A percentile compares a stretch with the other conserved stretches of the same genome.
Evolutionary conservation across 2,329 filamentous ascomycete species (phyloP).

Genomic region (Fusarium lateritium): DNA sequence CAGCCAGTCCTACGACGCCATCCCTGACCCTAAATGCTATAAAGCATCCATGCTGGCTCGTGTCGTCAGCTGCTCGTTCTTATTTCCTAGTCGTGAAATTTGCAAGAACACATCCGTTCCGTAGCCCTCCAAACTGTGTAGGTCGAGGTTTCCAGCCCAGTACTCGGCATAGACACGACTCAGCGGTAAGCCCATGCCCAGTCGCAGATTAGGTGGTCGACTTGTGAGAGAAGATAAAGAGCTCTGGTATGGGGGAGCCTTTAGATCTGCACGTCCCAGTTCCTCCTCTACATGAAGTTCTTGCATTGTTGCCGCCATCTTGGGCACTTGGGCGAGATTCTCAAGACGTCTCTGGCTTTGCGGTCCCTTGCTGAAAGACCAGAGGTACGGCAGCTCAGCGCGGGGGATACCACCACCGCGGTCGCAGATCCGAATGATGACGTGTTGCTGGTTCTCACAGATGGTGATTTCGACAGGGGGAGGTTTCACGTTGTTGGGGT

Average conservation of each 20-base stretch:
- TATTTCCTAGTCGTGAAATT: slow-evolving; percentile 96
- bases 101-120: slow-evolving; percentile 96
- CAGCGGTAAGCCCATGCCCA: slow-evolving; percentile 94
- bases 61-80: slow-evolving; percentile 92
- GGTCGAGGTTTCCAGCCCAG: slow-evolving; percentile 92
- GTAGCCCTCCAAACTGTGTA: slow-evolving; percentile 95
- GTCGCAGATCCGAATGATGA: slow-evolving; percentile 96
- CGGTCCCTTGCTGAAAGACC: slow-evolving; percentile 97
- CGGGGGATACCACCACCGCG: slow-evolving; percentile 92
- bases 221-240: slow-evolving; percentile 86
- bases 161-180: slow-evolving; percentile 97
- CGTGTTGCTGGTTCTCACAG: slow-evolving; percentile 93
- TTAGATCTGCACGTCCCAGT: slow-evolving; percentile 59
- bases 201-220: slow-evolving; percentile 85
- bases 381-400: slow-evolving; percentile 88
- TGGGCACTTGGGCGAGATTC: slow-evolving; percentile 88
- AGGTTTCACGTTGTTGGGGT: slow-evolving; percentile 59
- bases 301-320: slow-evolving; percentile 93
- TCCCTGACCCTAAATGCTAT: slow-evolving; percentile 53
- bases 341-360: slow-evolving; percentile 82
- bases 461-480: slow-evolving; percentile 94
- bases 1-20: slow-evolving; percentile 27
- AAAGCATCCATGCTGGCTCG: slow-evolving; percentile 84
- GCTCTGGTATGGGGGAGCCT: slow-evolving; percentile 62
- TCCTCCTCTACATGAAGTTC: slow-evolving; percentile 75